Evolutionary conservation across 2,329 filamentous ascomycete species (phyloP), one percentile per base, ranked within the genome.

Genomic region (Shiraia bambusicola): DNA sequence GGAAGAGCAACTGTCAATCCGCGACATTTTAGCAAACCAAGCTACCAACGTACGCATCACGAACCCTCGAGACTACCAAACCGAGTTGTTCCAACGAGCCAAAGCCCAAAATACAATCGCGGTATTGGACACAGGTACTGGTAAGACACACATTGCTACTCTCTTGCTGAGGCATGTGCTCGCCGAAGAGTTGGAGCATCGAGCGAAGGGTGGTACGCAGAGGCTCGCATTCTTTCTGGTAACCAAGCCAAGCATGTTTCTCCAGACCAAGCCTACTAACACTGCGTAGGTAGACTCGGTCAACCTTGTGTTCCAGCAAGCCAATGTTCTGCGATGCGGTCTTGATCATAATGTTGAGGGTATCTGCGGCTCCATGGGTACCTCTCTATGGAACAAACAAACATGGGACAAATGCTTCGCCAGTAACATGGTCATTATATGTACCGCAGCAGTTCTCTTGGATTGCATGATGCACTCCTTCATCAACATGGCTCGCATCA

Each of bases 81-180:
- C 88, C 10, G 92, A 97, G 63, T 77, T 98, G 0, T 97, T 93
- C 59, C 88, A 96, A 65, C 81, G 81, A 50, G 92, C 93, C 3
- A 95, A 93, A 61, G 63, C 79, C 37, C 80, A 84, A 54, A 98
- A 98, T 61, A 87, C 85, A 6, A 95, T 98, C 54, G 91, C 93
- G 1, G 93, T 98, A 1, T 77, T 97, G 1, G 90, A 94, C 59
- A 96, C 92, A n/a, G 89, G 93, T 10, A 90, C 89, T 3, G 93
- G 93, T 2, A 98, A 98, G 70, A 98, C 93, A 0, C 75, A 96
- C n/a, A 96, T 98, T 55, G 91, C 93, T 0, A 90, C 88, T 1
- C 77, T 97, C 2, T 76, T 98, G 4, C 77, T 97, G 16, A 82
- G 84, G 28, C 81, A 94, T 64, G 77, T 82, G 8, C 77, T 97